phyloP scores from a whole-genome alignment of 768 basidiomycete species.

The Tricholoma sp. region DNA sequence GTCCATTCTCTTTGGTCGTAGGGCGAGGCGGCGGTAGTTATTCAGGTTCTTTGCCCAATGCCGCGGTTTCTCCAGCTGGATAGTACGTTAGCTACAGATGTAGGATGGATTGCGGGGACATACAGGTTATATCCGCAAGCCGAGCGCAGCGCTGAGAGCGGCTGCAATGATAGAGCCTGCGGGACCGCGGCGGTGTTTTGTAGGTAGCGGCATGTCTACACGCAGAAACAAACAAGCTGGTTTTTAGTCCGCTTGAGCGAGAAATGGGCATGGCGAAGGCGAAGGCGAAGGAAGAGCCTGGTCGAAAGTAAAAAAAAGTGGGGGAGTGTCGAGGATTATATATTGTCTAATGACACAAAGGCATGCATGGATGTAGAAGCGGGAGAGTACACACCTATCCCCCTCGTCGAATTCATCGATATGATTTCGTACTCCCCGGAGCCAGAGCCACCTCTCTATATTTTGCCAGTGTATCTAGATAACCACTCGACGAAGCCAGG shows the following conservation, averaged over 20 bases:
- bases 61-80: slow-evolving; percentile 76
- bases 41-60: slow-evolving; percentile 50
- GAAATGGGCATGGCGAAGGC: slow-evolving; percentile 9
- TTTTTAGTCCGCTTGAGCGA: slow-evolving; percentile 18
- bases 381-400: slow-evolving; percentile 7
- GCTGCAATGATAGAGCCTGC: slow-evolving; percentile 81
- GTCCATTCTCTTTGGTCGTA: slow-evolving; percentile 60
- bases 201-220: slow-evolving; percentile 70
- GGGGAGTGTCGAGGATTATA: background rate
- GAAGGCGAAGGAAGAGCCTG: slow-evolving; percentile 7
- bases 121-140: slow-evolving; percentile 80
- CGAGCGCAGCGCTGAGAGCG: slow-evolving; percentile 79
- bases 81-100: background rate
- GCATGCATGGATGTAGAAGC: slow-evolving; percentile 8
- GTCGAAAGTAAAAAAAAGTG: background rate
- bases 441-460: slow-evolving; percentile 42
- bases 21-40: slow-evolving; percentile 53
- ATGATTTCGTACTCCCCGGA: slow-evolving; percentile 14
- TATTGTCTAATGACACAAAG: background rate
- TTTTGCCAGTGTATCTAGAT: slow-evolving; percentile 65
- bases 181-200: slow-evolving; percentile 76
- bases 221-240: slow-evolving; percentile 42
- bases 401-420: slow-evolving; percentile 17
- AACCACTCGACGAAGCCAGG: slow-evolving; percentile 52
- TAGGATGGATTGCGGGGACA: slow-evolving; percentile 25